A percentile compares a stretch with the other conserved stretches of the same genome.
phyloP scores from a whole-genome alignment of 345 rosid species.

The Salix udensis region DNA sequence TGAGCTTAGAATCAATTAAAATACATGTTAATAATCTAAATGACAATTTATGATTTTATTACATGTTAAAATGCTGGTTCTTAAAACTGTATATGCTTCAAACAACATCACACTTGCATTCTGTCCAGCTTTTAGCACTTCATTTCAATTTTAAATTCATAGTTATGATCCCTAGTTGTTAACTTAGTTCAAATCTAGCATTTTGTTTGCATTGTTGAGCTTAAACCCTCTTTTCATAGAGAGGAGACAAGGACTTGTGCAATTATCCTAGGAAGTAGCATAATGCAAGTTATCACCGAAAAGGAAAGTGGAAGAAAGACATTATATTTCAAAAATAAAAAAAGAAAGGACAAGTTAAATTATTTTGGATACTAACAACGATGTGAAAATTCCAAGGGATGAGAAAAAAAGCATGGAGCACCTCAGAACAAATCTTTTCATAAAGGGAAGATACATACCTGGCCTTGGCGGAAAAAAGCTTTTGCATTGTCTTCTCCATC shows the following conservation, averaged over 20 bases:
- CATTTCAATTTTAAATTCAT: neutral
- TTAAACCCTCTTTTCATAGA: too few species aligned
- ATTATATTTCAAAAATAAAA: neutral
- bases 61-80: neutral
- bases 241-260: too few species aligned
- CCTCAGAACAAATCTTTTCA: neutral
- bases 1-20: neutral
- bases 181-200: neutral
- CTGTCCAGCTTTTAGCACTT: neutral
- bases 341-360: neutral
- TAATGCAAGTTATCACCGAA: neutral
- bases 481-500: constrained; percentile 77
- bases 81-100: neutral
- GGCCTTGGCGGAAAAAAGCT: constrained; percentile 92
- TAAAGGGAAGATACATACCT: constrained; percentile 41
- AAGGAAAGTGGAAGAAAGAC: neutral
- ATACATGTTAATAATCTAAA: neutral
- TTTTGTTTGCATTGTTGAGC: neutral
- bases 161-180: neutral
- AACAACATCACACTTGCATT: neutral
- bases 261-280: neutral
- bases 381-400: neutral
- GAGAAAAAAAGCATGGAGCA: neutral
- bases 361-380: neutral
- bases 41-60: neutral